Evolutionary conservation across 1,139 yeast genomes (phyloP).

Genomic region (Suhomyces atakaporum): DNA sequence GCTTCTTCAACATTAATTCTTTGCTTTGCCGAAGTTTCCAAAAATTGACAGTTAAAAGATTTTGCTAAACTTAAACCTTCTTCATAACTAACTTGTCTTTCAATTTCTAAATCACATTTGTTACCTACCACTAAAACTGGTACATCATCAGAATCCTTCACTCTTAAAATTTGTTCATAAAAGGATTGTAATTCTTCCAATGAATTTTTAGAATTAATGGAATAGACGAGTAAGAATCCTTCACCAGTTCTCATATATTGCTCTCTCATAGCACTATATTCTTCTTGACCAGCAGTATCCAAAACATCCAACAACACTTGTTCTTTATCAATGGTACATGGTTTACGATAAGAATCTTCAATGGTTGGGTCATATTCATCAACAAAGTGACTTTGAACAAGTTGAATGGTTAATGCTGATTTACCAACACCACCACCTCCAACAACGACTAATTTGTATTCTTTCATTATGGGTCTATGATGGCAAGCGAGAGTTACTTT

Average conservation of each 20-base stretch:
- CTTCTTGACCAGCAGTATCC: constrained; percentile 99
- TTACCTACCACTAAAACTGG: constrained; percentile 78
- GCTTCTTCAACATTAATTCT: constrained; percentile 93
- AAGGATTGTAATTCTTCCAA: constrained; percentile 77
- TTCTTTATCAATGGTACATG: constrained; percentile 53
- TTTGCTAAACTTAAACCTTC: constrained; percentile 81
- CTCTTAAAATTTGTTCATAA: constrained; percentile 81
- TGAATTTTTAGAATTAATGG: constrained; percentile 77
- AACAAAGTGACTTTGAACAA: constrained; percentile 88
- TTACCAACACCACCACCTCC: constrained; percentile 99
- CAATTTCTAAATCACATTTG: constrained; percentile 74
- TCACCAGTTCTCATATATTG: constrained; percentile 93
- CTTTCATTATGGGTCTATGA: constrained; percentile 40
- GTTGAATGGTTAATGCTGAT: constrained; percentile 88
- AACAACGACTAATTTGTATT: constrained; percentile 87
- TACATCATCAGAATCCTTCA: constrained; percentile 74
- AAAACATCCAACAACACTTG: constrained; percentile 67
- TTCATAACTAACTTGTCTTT: constrained; percentile 78
- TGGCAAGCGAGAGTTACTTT: constrained; percentile 7
- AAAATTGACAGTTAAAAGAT: constrained; percentile 73
- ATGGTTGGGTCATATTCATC: constrained; percentile 98
- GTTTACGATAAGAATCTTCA: constrained; percentile 72
- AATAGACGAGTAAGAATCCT: constrained; percentile 82
- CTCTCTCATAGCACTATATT: constrained; percentile 94
- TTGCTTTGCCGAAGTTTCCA: constrained; percentile 93